Evolutionary conservation across 805 yeast species (phyloP).

Genomic region (Teunomyces cretensis): DNA sequence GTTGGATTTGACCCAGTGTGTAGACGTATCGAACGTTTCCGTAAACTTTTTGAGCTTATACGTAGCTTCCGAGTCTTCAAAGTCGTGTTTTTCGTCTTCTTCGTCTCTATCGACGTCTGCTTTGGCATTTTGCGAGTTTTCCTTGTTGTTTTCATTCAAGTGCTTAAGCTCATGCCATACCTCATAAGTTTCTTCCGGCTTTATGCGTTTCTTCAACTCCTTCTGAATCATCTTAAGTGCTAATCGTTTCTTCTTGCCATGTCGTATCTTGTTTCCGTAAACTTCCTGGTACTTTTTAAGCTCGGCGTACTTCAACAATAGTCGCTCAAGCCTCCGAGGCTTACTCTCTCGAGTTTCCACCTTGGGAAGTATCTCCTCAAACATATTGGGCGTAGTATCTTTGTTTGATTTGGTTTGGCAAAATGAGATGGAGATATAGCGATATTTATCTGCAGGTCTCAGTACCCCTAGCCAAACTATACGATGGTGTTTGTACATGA

Average conservation of each 20-base stretch:
- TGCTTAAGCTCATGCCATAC: conserved; percentile 27
- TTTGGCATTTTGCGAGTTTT: background rate
- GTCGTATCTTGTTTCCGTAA: conserved; percentile 2
- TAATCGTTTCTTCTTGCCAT: conserved; percentile 8
- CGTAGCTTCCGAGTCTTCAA: conserved; percentile 6
- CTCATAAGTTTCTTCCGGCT: conserved; percentile 36
- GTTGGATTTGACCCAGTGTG: conserved; percentile 17
- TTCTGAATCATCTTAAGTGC: conserved; percentile 22
- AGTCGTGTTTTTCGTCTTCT: conserved; percentile 5
- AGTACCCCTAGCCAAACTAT: too few relatives aligned
- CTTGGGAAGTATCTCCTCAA: conserved; percentile 7
- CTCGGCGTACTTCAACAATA: conserved; percentile 17
- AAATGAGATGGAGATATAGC: too few relatives aligned
- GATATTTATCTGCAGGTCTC: conserved; percentile 1
- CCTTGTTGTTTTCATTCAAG: conserved; percentile 12
- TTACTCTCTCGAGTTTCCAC: background rate
- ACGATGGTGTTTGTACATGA: too few relatives aligned
- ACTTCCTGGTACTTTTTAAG: conserved; percentile 15
- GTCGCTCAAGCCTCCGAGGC: conserved; percentile 5
- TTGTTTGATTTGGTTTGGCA: background rate
- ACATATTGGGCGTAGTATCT: conserved; percentile 1
- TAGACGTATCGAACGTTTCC: conserved; percentile 19
- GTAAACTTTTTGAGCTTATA: conserved; percentile 6
- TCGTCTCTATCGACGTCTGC: conserved; percentile 6
- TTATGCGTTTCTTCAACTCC: conserved; percentile 21